phyloP scores from a whole-genome alignment of 2,329 filamentous ascomycete species.

The Arthrobotrys musiformis region DNA sequence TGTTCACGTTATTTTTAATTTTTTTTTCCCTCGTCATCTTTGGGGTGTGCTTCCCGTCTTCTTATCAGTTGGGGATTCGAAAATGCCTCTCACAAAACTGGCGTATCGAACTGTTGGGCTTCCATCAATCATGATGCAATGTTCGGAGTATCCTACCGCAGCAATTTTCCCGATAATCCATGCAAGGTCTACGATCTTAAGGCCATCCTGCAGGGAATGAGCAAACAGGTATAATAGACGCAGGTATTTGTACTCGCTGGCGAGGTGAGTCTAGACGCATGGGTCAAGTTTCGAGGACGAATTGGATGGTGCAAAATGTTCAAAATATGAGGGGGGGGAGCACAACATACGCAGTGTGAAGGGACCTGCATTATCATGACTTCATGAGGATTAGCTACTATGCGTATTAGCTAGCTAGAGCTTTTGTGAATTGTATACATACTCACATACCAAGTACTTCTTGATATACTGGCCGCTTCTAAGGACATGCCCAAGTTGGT shows the following conservation, averaged over 20 bases:
- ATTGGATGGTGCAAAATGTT: conserved; percentile 21
- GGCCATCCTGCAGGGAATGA: conserved; percentile 5
- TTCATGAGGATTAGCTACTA: conserved; percentile 5
- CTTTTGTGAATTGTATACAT: no score
- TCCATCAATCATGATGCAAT: conserved; percentile 50
- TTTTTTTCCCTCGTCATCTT: not conserved
- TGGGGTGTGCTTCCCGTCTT: not conserved
- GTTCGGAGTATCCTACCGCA: conserved; percentile 12
- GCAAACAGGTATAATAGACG: not conserved
- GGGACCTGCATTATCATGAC: conserved; percentile 46
- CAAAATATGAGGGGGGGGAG: conserved; percentile 31
- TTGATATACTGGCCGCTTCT: not conserved
- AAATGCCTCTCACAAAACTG: conserved; percentile 34
- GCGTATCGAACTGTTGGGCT: conserved; percentile 9
- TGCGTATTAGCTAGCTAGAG: no score
- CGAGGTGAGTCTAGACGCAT: conserved; percentile 19
- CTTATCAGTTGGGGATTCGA: conserved; percentile 21
- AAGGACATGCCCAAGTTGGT: not conserved
- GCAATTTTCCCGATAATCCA: conserved; percentile 15
- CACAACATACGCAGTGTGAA: conserved; percentile 41
- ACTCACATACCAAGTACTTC: no score
- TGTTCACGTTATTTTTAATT: not conserved
- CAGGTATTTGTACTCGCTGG: not conserved
- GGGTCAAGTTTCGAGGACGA: conserved; percentile 1
- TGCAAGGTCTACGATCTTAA: conserved; percentile 16